A percentile compares a stretch with the other conserved stretches of the same genome.
Conservation (phyloP, 202 grass and related monocot species). For the Zoysia matrella region DNA sequence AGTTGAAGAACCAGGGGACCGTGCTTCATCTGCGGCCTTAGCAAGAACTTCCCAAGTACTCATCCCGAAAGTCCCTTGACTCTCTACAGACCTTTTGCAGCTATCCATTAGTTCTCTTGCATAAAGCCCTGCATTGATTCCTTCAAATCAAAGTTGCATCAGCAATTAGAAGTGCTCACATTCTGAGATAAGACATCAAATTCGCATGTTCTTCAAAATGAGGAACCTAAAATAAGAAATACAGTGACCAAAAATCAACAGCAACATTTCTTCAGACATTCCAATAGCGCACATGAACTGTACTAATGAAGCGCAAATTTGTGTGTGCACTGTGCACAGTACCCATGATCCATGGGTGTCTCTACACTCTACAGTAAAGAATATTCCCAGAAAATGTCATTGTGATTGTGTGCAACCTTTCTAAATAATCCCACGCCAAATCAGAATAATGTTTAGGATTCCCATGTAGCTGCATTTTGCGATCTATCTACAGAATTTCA, state of each 20-base stretch:
- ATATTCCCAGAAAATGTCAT: not conserved
- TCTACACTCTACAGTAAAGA: not conserved
- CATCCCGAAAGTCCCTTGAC: constrained; percentile 52
- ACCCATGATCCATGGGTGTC: too few species aligned
- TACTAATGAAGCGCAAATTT: not conserved
- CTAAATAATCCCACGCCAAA: not conserved
- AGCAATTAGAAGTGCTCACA: not conserved
- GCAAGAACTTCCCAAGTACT: constrained; percentile 69
- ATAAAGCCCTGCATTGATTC: constrained; percentile 48
- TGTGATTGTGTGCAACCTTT: not conserved
- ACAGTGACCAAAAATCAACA: constrained; percentile 1
- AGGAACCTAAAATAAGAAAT: not conserved
- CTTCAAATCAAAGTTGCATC: constrained; percentile 44
- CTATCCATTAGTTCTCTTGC: constrained; percentile 75
- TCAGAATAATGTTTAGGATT: not conserved
- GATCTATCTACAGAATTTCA: constrained; percentile 13
- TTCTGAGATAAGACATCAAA: not conserved
- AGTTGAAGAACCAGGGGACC: constrained; percentile 89
- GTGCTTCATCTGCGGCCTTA: constrained; percentile 68
- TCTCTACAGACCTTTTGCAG: constrained; percentile 65
- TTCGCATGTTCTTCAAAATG: not conserved
- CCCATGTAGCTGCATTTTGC: not conserved
- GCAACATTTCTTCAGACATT: not conserved
- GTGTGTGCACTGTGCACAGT: too few species aligned
- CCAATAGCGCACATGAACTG: not conserved